Percentiles rank a stretch among this genome's conserved stretches.
Evolutionary conservation across 805 yeast genomes (phyloP).

Genomic region (Monosporozyma unispora): DNA sequence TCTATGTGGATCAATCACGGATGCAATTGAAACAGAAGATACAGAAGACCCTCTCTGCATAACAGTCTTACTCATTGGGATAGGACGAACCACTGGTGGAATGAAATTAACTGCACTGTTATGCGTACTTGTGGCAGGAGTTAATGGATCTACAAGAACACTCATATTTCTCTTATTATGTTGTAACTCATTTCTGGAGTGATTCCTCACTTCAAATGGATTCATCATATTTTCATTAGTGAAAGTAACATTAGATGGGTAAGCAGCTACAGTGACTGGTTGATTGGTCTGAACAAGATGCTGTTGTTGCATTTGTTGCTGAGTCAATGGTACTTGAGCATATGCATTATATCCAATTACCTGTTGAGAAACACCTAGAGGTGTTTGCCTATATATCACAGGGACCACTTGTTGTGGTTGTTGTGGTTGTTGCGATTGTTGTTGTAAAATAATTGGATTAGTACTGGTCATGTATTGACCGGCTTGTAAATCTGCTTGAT

Average conservation of each 20-base stretch:
- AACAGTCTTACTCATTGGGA: neutral
- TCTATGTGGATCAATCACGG: conserved; percentile 1
- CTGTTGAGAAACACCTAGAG: neutral
- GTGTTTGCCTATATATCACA: neutral
- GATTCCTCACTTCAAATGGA: conserved; percentile 15
- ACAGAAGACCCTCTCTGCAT: neutral
- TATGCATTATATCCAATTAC: neutral
- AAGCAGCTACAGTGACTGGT: neutral
- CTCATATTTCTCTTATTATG: conserved; percentile 20
- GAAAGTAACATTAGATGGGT: neutral
- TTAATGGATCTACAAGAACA: conserved; percentile 10
- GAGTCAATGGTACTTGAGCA: neutral
- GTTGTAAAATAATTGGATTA: neutral
- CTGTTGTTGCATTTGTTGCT: conserved; percentile 7
- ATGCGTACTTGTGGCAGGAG: conserved; percentile 4
- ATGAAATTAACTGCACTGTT: conserved; percentile 1
- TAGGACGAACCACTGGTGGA: conserved; percentile 2
- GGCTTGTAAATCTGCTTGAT: neutral
- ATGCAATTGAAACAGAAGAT: conserved; percentile 2
- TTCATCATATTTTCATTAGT: conserved; percentile 11
- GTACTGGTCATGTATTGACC: neutral
- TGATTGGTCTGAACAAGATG: conserved; percentile 4
- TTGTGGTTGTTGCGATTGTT: conserved; percentile 4
- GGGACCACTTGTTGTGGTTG: conserved; percentile 3
- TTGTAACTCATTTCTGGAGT: conserved; percentile 1